Base-by-base conservation (phyloP, 371 early-diverging fungal genomes). In the Zychaea mexicana region DNA sequence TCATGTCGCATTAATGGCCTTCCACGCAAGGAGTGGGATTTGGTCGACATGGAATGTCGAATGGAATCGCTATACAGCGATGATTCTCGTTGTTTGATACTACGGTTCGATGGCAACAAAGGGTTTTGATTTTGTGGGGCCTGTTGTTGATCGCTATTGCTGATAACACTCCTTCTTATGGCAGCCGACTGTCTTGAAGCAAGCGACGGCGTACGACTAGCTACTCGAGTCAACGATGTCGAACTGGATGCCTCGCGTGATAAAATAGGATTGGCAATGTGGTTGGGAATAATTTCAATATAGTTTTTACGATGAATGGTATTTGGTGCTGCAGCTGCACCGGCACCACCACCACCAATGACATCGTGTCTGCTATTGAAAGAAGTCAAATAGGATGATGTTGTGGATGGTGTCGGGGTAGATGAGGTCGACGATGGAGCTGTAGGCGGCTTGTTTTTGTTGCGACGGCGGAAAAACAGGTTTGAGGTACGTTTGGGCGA, bases 51-150 rank as follows among this genome's bases (percentile, higher is more conserved):
- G 8, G 79, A 79, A 49, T 79, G 70, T n/a, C 74, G 68, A 17
- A 79, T 57, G 5, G 76, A 72, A 5, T 62, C 79, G 56, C 74
- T 79, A 30, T 76, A 79, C 6, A 76, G 52, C 52, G 76, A 76
- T 0, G 74, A 74, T 47, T 76, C 76, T 33, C 79, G 60, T 28
- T 73, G 71, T 21, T 76, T 73, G 9, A 71, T 69, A 13, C 49
- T 46, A 7, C 64, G 61, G 28, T 74, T 74, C 21, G 52, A 33
- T 3, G 79, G 79, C 17, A 76, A 54, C 9, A 76, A 65, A 4
- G 79, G 76, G 2, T n/a, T 19, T 32, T 27, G 63, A 13, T 7
- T 46, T 39, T 39, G 42, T 42, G n/a, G n/a, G n/a, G n/a, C n/a
- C n/a, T 42, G 42, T 33, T 33, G 77, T 6, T 22, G n/a, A 12